Base-by-base conservation (phyloP, 257 asterid genomes). In the Sherardia arvensis region DNA sequence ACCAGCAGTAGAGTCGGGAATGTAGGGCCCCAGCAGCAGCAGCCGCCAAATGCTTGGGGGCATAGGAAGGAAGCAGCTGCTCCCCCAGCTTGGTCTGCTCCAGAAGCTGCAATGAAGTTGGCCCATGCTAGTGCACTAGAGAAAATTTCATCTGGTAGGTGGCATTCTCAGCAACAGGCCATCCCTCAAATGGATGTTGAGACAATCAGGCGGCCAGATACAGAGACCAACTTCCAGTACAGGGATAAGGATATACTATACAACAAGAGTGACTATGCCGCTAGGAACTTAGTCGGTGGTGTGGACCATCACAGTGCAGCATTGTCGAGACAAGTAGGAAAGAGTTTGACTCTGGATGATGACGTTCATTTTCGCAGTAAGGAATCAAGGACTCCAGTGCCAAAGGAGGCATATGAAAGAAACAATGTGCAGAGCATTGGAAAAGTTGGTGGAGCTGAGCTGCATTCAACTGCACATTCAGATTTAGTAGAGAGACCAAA, bases 121-220 rank as follows among this genome's bases (percentile, higher is more conserved):
- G 96, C 91, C 53, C 93, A 83, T 73, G 96, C 95, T 70, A 91
- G 98, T 68, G 97, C 96, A 30, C 95, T 91, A 11, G 95, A 88
- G 83, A 87, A 88, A 83, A 84, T 88, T 69, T 86, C 94, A 43
- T 86, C 95, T 47, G 98, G 98, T 65, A 77, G 98, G 76, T 91
- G 98, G 98, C 87, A 78, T 75, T 79, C 94, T 55, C 85, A 82
- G 62, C 92, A 84, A 40, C 85, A 72, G 48, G 64, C 67, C 70
- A 73, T 36, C 65, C 69, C 82, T 64, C 77, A 38, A 30, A 73
- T 79, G 49, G 92, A 91, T 71, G 76, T 69, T 60, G 83, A 79
- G 74, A 74, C 49, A 29, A 15, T 74, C 69, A 78, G 78, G 67
- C 80, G 28, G 61, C 71, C 72, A 5, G 91, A 72, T 40, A 63